These are phyloP conservation scores for Boletus sp. DNA, from an alignment of 768 basidiomycete species.

Conservation along the genomic window DNA sequence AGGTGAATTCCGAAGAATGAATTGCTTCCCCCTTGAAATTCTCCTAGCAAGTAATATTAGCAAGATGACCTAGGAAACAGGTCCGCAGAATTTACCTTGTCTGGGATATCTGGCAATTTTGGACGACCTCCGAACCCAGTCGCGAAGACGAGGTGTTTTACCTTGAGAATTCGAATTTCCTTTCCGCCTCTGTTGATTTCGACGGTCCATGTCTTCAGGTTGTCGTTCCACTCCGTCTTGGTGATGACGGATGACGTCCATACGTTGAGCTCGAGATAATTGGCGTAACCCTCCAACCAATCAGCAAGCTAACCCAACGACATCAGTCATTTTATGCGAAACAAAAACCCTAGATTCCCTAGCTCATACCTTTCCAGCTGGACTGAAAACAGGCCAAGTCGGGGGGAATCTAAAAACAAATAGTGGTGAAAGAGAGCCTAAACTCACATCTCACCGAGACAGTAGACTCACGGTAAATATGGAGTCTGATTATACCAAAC, in stretches of 20 bases:
- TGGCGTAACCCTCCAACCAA: constrained; percentile 64
- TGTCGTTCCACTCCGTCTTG: constrained; percentile 38
- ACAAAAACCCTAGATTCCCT: background rate
- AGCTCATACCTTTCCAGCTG: constrained; percentile 45
- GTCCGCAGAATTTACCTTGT: constrained; percentile 32
- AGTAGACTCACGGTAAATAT: constrained; percentile 45
- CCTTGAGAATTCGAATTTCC: constrained; percentile 35
- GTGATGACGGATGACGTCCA: constrained; percentile 54
- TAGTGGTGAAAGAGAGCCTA: background rate
- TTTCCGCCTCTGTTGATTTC: constrained; percentile 34
- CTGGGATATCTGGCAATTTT: constrained; percentile 44
- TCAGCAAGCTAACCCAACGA: constrained; percentile 48
- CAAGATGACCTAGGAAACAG: background rate
- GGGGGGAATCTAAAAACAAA: constrained; percentile 45
- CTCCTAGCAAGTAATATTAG: constrained; percentile 29
- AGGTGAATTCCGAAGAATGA: constrained; percentile 53
- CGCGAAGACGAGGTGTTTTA: constrained; percentile 56
- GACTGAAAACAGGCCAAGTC: constrained; percentile 54
- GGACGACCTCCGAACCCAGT: constrained; percentile 50
- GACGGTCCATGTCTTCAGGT: constrained; percentile 45
- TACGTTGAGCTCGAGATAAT: constrained; percentile 57
- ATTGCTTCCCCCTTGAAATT: constrained; percentile 51
- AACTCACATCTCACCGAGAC: background rate
- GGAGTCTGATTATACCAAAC: constrained; percentile 58
- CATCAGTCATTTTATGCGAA: background rate